Evolutionary conservation across 495 filamentous ascomycete genomes (phyloP), one percentile per base, ranked within the genome.

Genomic region (Penicillium nucicola): DNA sequence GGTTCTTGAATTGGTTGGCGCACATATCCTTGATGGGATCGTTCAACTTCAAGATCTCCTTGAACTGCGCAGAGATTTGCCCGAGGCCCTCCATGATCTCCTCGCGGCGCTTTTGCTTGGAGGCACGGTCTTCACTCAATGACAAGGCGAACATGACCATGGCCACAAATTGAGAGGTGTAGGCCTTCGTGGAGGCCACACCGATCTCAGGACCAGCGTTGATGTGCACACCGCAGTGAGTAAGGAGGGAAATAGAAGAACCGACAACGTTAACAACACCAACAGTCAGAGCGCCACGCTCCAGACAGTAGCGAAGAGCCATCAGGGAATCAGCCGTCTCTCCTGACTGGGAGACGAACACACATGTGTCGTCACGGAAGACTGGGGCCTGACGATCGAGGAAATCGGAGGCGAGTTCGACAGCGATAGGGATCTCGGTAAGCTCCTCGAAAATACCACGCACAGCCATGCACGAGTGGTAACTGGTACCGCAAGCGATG

Each of bases 111-210:
- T 90, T 83, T 36, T 86, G 83, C 82, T 98, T 98, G 28, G 90
- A 96, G 31, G 91, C 88, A 50, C 95, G 88, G 67, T 98, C 93
- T 72, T 98, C 93, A 50, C 89, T 90, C 42, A 98, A 82, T 39
- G 90, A 96, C 45, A 98, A 76, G 6, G 95, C 93, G 67, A 98
- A 97, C 93, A 98, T 98, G 70, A 97, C 86, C 87, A 98, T 95
- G 57, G 95, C 95, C 57, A 98, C 86, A 67, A 97, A 97, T 68
- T 98, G 93, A 19, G 93, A 97, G 2, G 93, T 98, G 73, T 98
- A 98, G 10, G 93, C 93, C 78, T 98, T 98, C 64, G 93, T 98
- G 35, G 92, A 97, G 31, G 93, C 93, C 44, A 98, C 93, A 84
- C 93, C 93, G 54, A 98, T 98, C 72, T 98, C 93, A 42, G 93